Evolutionary conservation across 192 early-diverging fungal species (phyloP).

Genomic region (Linnemannia exigua): DNA sequence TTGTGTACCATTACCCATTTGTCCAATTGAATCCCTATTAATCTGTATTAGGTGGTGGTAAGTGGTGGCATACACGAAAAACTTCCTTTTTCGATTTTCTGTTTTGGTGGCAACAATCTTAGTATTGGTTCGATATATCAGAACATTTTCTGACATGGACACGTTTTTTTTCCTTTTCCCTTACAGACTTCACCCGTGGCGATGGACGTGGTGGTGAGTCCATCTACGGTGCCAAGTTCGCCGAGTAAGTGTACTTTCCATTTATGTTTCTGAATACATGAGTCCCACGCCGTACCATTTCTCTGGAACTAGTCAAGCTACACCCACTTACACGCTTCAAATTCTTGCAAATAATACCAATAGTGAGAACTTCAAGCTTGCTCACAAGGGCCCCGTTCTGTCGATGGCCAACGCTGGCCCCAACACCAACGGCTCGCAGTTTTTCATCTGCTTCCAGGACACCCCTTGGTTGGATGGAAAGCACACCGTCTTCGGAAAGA

Average conservation of each 20-base stretch:
- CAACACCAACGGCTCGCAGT: constrained; percentile 55
- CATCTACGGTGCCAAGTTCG: constrained; percentile 90
- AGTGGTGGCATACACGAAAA: background rate
- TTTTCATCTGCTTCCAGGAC: constrained; percentile 57
- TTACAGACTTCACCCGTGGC: constrained; percentile 67
- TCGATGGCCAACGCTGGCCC: constrained; percentile 85
- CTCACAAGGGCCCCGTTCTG: constrained; percentile 80
- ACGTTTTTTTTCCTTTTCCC: background rate
- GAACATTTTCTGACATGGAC: background rate
- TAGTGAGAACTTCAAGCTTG: constrained; percentile 91
- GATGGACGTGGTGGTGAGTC: constrained; percentile 85
- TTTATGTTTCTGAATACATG: background rate
- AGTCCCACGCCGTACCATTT: background rate
- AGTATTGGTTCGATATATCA: too few species aligned
- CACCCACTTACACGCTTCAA: background rate
- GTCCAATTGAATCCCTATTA: background rate
- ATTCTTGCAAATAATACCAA: background rate
- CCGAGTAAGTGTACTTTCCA: constrained; percentile 67
- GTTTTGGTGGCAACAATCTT: background rate
- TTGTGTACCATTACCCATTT: background rate
- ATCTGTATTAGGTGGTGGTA: constrained; percentile 38
- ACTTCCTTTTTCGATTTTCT: background rate
- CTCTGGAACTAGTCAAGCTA: background rate
- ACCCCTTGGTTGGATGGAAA: constrained; percentile 91
- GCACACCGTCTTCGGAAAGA: constrained; percentile 95